Conservation (phyloP, 2,329 filamentous ascomycete species). For the Dothideomycetes sp. region DNA sequence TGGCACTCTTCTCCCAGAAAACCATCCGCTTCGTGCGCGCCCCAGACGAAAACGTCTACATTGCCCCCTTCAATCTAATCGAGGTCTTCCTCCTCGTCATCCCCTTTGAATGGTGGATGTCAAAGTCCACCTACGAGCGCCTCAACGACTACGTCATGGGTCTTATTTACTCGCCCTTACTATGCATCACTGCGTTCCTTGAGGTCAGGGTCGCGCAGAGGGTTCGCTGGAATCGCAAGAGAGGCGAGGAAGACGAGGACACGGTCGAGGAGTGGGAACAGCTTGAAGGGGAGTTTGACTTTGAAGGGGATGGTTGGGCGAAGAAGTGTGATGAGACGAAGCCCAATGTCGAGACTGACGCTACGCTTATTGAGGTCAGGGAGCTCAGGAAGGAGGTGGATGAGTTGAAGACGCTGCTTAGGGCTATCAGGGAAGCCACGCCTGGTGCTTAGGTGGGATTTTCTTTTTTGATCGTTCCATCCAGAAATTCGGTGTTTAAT, state of each 20-base stretch:
- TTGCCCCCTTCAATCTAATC: slow-evolving; percentile 87
- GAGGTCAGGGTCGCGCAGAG: slow-evolving; percentile 55
- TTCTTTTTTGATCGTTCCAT: too few relatives aligned
- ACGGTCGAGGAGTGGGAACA: slow-evolving; percentile 90
- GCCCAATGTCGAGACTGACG: slow-evolving; percentile 73
- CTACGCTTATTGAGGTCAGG: slow-evolving; percentile 54
- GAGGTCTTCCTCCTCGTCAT: slow-evolving; percentile 71
- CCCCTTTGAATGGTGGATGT: slow-evolving; percentile 93
- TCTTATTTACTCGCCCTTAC: slow-evolving; percentile 69
- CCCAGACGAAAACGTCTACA: slow-evolving; percentile 96
- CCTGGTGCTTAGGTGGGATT: too few relatives aligned
- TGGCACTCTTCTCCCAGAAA: slow-evolving; percentile 85
- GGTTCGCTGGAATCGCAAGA: slow-evolving; percentile 61
- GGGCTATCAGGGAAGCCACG: slow-evolving; percentile 15
- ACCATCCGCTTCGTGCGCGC: slow-evolving; percentile 95
- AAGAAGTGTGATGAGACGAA: slow-evolving; percentile 66
- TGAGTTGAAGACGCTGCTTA: slow-evolving; percentile 31
- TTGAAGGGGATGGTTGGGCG: slow-evolving; percentile 75
- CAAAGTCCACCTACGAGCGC: slow-evolving; percentile 58
- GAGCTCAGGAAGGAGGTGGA: slow-evolving; percentile 32
- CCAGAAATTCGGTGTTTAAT: too few relatives aligned
- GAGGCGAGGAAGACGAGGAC: slow-evolving; percentile 85
- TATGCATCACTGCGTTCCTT: slow-evolving; percentile 50
- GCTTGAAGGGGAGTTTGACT: slow-evolving; percentile 57
- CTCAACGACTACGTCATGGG: slow-evolving; percentile 88